These are phyloP conservation scores for Yamadazyma dendronema DNA, from an alignment of 1,139 yeast species.

Conservation along the genomic window DNA sequence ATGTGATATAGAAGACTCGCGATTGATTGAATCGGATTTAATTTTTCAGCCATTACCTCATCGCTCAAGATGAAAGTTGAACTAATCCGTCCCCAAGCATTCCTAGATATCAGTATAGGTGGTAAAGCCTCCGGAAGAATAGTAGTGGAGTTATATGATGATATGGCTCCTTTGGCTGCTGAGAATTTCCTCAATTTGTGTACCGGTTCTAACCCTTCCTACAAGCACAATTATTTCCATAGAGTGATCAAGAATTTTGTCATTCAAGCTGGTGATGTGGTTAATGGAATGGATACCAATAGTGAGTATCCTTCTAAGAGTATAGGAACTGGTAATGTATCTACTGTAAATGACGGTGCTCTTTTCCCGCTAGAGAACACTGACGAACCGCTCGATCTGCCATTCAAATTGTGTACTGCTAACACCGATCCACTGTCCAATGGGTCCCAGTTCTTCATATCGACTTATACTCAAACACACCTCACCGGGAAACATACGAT, in stretches of 20 bases:
- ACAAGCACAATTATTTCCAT: constrained; percentile 54
- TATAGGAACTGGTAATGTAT: constrained; percentile 55
- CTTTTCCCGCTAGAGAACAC: constrained; percentile 65
- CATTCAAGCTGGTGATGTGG: constrained; percentile 72
- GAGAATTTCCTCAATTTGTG: constrained; percentile 53
- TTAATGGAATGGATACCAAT: constrained; percentile 22
- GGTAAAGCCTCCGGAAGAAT: constrained; percentile 55
- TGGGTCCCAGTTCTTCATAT: constrained; percentile 77
- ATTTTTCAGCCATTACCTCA: too few species aligned
- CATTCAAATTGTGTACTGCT: constrained; percentile 70
- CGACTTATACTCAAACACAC: constrained; percentile 70
- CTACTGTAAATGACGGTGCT: constrained; percentile 33
- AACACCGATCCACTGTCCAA: constrained; percentile 55
- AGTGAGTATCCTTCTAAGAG: constrained; percentile 27
- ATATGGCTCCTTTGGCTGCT: constrained; percentile 58
- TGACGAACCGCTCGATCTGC: constrained; percentile 40
- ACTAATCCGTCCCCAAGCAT: constrained; percentile 38
- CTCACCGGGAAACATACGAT: constrained; percentile 73
- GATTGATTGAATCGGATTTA: too few species aligned
- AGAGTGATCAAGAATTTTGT: constrained; percentile 74
- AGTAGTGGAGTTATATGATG: constrained; percentile 55
- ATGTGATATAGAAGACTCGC: too few species aligned
- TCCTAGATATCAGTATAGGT: constrained; percentile 57
- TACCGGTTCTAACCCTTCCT: constrained; percentile 26
- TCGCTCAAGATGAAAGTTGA: constrained; percentile 31